A percentile compares a stretch with the other conserved stretches of the same genome.
Conservation (phyloP, 2,329 filamentous ascomycete species). For the Monilinia fructicola region DNA sequence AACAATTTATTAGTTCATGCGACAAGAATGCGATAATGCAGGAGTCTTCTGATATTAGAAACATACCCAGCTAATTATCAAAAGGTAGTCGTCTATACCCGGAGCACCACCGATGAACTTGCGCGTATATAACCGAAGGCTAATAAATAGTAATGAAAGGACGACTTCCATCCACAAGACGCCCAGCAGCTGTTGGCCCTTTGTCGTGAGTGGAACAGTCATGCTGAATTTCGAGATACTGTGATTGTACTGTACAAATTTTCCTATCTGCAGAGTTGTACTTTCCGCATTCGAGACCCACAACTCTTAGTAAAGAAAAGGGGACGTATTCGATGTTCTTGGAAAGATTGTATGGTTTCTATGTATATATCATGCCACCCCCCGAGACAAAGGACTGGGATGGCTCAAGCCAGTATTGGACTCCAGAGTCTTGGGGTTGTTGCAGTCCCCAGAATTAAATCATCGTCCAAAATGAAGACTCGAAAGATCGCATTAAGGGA, state of each 20-base stretch:
- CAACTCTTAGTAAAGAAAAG: not conserved
- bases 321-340: not conserved
- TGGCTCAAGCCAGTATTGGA: slow-evolving; percentile 1
- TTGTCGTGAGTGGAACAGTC: slow-evolving; percentile 14
- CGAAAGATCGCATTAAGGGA: not conserved
- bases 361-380: slow-evolving; percentile 6
- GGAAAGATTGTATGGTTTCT: too few relatives aligned
- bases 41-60: not conserved
- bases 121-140: slow-evolving; percentile 17
- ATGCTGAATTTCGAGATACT: not conserved
- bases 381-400: slow-evolving; percentile 4
- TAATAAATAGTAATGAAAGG: slow-evolving; percentile 13
- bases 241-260: not conserved
- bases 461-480: not conserved
- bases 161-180: slow-evolving; percentile 16
- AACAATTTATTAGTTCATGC: not conserved
- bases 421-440: not conserved
- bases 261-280: not conserved
- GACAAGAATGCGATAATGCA: not conserved
- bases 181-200: slow-evolving; percentile 11
- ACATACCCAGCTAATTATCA: slow-evolving; percentile 15
- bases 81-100: slow-evolving; percentile 14
- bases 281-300: not conserved
- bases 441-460: not conserved
- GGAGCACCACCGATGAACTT: slow-evolving; percentile 6